Base-by-base conservation (phyloP, 108 stramenopile species). In the Skeletonema marinoi region DNA sequence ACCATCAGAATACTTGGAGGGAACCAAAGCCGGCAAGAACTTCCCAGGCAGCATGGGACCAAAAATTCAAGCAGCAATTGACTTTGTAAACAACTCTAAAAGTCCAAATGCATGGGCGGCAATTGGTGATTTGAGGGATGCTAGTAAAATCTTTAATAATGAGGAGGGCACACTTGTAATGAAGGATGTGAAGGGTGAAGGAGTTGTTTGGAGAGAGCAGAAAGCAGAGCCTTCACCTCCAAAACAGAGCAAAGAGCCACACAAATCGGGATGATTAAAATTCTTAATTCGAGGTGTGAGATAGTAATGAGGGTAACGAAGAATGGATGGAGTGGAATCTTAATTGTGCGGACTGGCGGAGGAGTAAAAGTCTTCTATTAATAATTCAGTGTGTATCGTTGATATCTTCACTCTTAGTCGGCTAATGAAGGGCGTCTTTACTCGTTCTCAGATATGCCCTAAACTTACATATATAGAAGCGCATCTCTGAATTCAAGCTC, bases 51-150 rank as follows among this genome's bases (percentile, higher is more conserved):
- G 74, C 19, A 93, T 93, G 93, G 93, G 90, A 32, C 93, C 93
- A 10, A 93, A 93, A 77, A 87, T 93, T 58, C 69, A 87, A 54
- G 93, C 93, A 4, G 90, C 89, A 14, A 89, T 93, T 64, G 85
- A 89, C 41, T 93, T 93, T 79, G 93, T 93, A 3, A 65, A 78
- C 32, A 70, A 87, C 31, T 78, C 79, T 12, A 85, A 88, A 21
- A 75, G 79, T 31, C 65, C 75, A 6, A 74, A 71, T 33, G 89
- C 78, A 16, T 93, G 87, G 86, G 90, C 93, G 6, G 89, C 89
- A 4, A 91, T 93, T 68, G 90, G 93, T n/a, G 93, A 93, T 78
- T 75, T 93, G 78, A 87, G 85, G 74, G 93, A 93, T 83, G 88
- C 82, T 13, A 85, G 73, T 6, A 86, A 87, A 71, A 91, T 93